Evolutionary conservation across 73 alveolate genomes (phyloP), one percentile per base, ranked within the genome.

Genomic region (Paramecium biaurelia): DNA sequence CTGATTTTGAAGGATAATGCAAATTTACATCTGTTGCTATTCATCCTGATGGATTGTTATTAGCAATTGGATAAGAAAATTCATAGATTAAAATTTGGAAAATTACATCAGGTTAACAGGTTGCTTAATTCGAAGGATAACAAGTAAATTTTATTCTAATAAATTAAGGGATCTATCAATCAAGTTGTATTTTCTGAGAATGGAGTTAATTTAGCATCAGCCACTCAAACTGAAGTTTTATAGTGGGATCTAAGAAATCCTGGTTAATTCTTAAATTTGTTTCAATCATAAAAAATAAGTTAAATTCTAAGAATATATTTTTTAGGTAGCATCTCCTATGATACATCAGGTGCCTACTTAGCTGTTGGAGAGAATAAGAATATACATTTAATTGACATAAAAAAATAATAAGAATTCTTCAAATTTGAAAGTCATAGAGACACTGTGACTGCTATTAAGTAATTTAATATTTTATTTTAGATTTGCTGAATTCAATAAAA

Each of bases 1-100:
- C 43, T 43, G 94, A 89, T 70, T 89, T 89, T 45, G 94, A 47
- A 43, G 94, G 67, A 24, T 38, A 89, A 32, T 20, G 70, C 8
- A n/a, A 45, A 6, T 57, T 89, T 45, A 26, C 85, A 9, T 58
- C 89, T 2, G 32, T 89, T 89, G 72, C 70, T 37, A 72, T 89
- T 21, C 94, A 89, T 43, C 94, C 94, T 42, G 94, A 89, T 89
- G 94, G 94, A 38, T 38, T 57, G 7, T 37, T 89, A 21, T 28
- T 89, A 35, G 94, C 85, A 43, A 43, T 89, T 15, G 94, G 94
- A 18, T 89, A 82, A 37, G 56, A 37, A 8, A 84, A 89, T 89
- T 57, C 85, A 0, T 43, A 32, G 2, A 49, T 89, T 12, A 89
- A 89, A 28, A 49, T 89, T 11, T 89, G 94, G 94, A 43, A 21